Base-by-base conservation (phyloP, 2,329 filamentous ascomycete species). In the Diaporthe velutina region DNA sequence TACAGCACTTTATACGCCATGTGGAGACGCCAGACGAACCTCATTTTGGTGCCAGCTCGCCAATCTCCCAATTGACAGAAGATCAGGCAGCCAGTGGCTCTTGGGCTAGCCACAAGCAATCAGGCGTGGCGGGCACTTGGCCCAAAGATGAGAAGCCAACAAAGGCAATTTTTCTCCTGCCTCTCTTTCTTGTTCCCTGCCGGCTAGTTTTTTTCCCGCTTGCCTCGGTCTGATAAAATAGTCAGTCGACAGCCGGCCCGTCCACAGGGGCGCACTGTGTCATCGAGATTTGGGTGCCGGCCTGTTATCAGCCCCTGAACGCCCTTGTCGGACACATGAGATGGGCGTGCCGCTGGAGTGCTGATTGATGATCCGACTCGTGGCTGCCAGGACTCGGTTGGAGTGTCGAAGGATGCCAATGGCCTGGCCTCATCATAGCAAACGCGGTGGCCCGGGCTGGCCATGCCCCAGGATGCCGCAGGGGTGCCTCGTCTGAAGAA, bases 1-100 rank as follows among this genome's bases (percentile, higher is more conserved):
- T 40, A 67, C 64, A 50, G 45, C 48, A 45, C 40, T 28, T 33
- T 48, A 30, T 33, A 66, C 64, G 64, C 64, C 64, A 67, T 52
- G 64, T 67, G 64, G 64, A 52, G 64, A 67, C 64, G 33, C 64
- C 64, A 67, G 45, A 30, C 64, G 64, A 35, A 52, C 22, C 30
- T 67, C 45, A 67, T 67, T 67, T 67, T 52, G 64, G 64, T 50
- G 45, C 45, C 30, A 52, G 64, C 64, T 52, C 64, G 64, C 64
- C 64, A 67, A 52, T 67, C 64, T 67, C 64, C 64, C 58, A 67
- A 52, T 67, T 50, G 64, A 52, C 45, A 52, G 12, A 50, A 52
- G 45, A 67, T 67, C 64, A 67, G 45, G 45, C 64, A 52, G 64
- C 33, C 45, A 38, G 28, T 67, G 61, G 61, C 45, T 52, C 19